These are phyloP conservation scores for Moricandia arvensis DNA, from an alignment of 345 rosid genomes.

Conservation along the genomic window DNA sequence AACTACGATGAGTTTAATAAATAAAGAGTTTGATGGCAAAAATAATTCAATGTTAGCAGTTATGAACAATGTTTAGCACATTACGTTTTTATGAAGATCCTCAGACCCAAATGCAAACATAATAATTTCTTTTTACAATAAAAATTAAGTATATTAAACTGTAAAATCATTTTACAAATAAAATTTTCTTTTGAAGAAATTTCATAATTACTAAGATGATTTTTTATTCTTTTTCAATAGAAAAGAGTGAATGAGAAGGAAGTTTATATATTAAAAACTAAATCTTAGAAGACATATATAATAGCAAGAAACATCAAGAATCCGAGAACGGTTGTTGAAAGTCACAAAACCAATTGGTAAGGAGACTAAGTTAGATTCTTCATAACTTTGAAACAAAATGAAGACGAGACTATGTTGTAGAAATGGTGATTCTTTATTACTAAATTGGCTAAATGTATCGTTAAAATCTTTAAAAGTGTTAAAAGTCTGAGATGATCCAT, in stretches of 20 bases:
- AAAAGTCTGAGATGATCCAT: not conserved
- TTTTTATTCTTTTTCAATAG: not conserved
- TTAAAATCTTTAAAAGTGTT: not conserved
- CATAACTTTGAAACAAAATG: not conserved
- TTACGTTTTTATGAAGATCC: no score
- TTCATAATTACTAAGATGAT: not conserved
- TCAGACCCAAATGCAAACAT: no score
- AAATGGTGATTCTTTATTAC: not conserved
- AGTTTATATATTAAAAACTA: not conserved
- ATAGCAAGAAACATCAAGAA: not conserved
- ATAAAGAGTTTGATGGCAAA: no score
- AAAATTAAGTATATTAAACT: no score
- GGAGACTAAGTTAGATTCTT: not conserved
- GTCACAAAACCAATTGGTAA: not conserved
- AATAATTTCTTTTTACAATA: no score
- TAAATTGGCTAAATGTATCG: no score
- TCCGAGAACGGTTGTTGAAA: not conserved
- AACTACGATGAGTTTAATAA: no score
- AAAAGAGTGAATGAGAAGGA: not conserved
- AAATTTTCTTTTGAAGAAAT: not conserved
- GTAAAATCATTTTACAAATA: no score
- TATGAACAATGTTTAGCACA: no score
- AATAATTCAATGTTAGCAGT: no score
- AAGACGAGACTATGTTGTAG: not conserved
- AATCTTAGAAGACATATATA: not conserved